Percentiles rank a stretch among this genome's conserved stretches.
Conservation (phyloP, 805 yeast genomes). For the Myxozyma kluyveri region DNA sequence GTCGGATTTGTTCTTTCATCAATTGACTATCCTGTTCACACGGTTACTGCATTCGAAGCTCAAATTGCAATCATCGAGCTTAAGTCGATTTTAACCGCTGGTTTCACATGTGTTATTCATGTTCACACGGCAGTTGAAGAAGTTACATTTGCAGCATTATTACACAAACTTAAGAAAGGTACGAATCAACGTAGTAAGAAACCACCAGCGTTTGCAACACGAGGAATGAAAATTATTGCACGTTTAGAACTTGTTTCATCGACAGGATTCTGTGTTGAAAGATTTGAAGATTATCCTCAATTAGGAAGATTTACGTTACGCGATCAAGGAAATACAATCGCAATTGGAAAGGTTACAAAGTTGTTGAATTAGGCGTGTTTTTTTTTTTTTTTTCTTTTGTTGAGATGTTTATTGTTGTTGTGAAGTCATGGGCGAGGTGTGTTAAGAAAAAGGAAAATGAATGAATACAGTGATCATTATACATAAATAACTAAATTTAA, state of each 20-base stretch:
- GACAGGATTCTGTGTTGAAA: slow-evolving; percentile 90
- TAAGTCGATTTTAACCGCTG: slow-evolving; percentile 89
- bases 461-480: neutral
- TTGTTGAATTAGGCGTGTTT: slow-evolving; percentile 45
- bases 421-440: neutral
- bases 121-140: slow-evolving; percentile 98
- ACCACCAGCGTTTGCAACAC: slow-evolving; percentile 97
- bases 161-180: slow-evolving; percentile 94
- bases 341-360: slow-evolving; percentile 96
- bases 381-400: neutral
- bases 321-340: slow-evolving; percentile 97
- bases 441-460: neutral
- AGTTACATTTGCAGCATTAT: slow-evolving; percentile 72
- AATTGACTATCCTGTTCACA: slow-evolving; percentile 80
- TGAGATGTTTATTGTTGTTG: neutral
- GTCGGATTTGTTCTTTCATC: slow-evolving; percentile 91
- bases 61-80: slow-evolving; percentile 96
- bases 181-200: slow-evolving; percentile 94
- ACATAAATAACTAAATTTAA: neutral
- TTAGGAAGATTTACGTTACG: slow-evolving; percentile 97
- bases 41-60: slow-evolving; percentile 88
- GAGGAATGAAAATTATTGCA: slow-evolving; percentile 98
- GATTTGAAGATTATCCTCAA: slow-evolving; percentile 88
- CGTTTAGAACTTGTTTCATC: slow-evolving; percentile 63
- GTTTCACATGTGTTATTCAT: slow-evolving; percentile 98